phyloP scores from a whole-genome alignment of 192 early-diverging fungal species.

The Thoreauomyces humboldtii region DNA sequence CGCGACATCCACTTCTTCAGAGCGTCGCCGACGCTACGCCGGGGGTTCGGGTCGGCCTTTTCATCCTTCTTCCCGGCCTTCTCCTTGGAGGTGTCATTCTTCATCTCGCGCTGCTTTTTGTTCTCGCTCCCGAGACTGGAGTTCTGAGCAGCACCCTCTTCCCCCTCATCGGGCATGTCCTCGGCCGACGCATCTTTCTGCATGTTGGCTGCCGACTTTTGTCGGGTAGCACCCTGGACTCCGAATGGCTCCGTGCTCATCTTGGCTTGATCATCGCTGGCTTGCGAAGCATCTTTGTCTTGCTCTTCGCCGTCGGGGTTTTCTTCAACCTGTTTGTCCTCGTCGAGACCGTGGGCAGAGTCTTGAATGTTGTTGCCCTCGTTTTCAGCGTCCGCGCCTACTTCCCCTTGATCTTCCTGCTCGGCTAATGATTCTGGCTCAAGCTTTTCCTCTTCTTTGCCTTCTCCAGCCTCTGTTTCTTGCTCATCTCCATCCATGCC shows the following conservation, averaged over 20 bases:
- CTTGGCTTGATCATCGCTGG: conserved; percentile 21
- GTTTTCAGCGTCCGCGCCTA: conserved; percentile 43
- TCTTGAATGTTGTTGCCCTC: conserved; percentile 41
- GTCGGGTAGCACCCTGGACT: conserved; percentile 63
- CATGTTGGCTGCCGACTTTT: conserved; percentile 34
- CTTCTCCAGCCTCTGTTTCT: conserved; percentile 12
- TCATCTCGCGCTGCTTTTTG: conserved; percentile 3
- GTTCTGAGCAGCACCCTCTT: conserved; percentile 22
- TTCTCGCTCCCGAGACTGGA: conserved; percentile 8
- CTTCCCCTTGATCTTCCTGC: conserved; percentile 37
- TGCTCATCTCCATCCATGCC: conserved; percentile 28
- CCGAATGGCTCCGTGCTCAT: conserved; percentile 54
- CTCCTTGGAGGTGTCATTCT: conserved; percentile 16
- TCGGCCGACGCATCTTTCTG: conserved; percentile 53
- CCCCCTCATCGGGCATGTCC: conserved; percentile 41
- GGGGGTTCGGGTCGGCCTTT: conserved; percentile 68
- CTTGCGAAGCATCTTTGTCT: conserved; percentile 26
- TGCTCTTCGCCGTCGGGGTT: conserved; percentile 22
- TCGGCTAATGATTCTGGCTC: conserved; percentile 47
- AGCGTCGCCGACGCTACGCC: conserved; percentile 88
- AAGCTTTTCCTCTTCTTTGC: conserved; percentile 43
- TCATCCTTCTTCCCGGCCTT: conserved; percentile 25
- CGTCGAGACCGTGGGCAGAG: conserved; percentile 36
- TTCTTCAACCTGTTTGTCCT: conserved; percentile 45
- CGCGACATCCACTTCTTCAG: conserved; percentile 90